Evolutionary conservation across 169 alveolate species (phyloP).

Genomic region (Ichthyophthirius multifiliis): DNA sequence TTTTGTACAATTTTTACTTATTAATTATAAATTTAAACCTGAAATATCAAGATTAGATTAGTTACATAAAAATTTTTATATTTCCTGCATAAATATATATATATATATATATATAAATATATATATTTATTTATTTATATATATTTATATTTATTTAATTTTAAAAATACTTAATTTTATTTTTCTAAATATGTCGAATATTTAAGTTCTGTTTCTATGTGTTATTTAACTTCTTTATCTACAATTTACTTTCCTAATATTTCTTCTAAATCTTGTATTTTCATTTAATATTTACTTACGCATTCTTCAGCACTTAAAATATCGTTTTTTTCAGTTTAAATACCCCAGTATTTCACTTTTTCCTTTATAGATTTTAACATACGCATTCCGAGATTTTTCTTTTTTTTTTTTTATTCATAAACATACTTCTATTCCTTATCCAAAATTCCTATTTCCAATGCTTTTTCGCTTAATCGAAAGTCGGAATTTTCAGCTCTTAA

Average conservation of each 20-base stretch:
- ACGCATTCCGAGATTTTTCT: neutral
- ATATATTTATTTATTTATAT: neutral
- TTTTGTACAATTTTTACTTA: constrained; percentile 1
- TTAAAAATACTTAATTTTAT: neutral
- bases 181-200: no score
- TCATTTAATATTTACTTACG: neutral
- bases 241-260: constrained; percentile 7
- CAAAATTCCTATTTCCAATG: constrained; percentile 70
- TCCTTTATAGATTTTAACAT: neutral
- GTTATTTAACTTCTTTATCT: neutral
- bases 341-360: no score
- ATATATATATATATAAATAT: no score
- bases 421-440: constrained; percentile 10
- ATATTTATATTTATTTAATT: neutral
- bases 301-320: constrained; percentile 9
- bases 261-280: neutral
- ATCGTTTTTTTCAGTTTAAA: no score
- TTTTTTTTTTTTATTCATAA: neutral
- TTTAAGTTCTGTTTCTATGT: no score
- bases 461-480: constrained; percentile 77
- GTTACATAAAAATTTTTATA: no score
- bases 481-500: constrained; percentile 85
- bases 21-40: neutral
- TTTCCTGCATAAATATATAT: neutral
- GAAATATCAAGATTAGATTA: neutral